A percentile compares a stretch with the other conserved stretches of the same genome.
Evolutionary conservation across 2,329 filamentous ascomycete genomes (phyloP).

Genomic region (Curvularia hawaiiensis): DNA sequence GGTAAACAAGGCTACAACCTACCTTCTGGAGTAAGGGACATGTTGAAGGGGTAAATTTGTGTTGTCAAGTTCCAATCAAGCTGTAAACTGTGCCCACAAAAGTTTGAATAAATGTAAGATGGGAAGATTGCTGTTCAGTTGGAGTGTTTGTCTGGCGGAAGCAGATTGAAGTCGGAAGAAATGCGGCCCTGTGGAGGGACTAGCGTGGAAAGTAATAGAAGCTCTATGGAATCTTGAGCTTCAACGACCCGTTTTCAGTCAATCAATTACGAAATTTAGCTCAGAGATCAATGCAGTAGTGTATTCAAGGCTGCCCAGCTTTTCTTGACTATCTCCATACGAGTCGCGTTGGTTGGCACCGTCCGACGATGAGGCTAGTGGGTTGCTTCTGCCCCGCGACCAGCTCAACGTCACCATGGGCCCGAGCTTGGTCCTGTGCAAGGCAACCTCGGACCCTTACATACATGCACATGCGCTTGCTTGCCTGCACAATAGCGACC

Average conservation of each 20-base stretch:
- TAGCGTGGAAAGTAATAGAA: constrained; percentile 50
- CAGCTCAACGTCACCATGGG: constrained; percentile 36
- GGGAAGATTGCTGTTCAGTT: constrained; percentile 19
- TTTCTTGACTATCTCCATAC: constrained; percentile 7
- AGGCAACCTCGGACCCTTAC: constrained; percentile 23
- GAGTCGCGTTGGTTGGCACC: constrained; percentile 14
- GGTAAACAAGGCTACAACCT: constrained; percentile 37
- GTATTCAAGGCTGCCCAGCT: constrained; percentile 2
- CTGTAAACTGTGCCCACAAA: neutral
- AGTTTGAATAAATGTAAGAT: constrained; percentile 3
- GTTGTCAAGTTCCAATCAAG: constrained; percentile 5
- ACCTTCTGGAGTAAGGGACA: constrained; percentile 49
- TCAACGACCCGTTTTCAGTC: constrained; percentile 26
- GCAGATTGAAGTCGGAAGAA: constrained; percentile 42
- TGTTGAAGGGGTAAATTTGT: constrained; percentile 20
- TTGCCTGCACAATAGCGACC: constrained; percentile 7
- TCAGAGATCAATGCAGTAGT: constrained; percentile 1
- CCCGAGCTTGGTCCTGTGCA: constrained; percentile 24
- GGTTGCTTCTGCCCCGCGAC: constrained; percentile 27
- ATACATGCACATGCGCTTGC: constrained; percentile 5
- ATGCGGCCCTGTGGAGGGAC: constrained; percentile 41
- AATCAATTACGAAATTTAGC: constrained; percentile 19
- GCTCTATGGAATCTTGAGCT: constrained; percentile 38
- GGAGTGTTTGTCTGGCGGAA: constrained; percentile 29
- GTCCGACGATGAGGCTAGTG: constrained; percentile 21